phyloP scores from a whole-genome alignment of 164 flowering plant species.

The Nymphaea thermarum region DNA sequence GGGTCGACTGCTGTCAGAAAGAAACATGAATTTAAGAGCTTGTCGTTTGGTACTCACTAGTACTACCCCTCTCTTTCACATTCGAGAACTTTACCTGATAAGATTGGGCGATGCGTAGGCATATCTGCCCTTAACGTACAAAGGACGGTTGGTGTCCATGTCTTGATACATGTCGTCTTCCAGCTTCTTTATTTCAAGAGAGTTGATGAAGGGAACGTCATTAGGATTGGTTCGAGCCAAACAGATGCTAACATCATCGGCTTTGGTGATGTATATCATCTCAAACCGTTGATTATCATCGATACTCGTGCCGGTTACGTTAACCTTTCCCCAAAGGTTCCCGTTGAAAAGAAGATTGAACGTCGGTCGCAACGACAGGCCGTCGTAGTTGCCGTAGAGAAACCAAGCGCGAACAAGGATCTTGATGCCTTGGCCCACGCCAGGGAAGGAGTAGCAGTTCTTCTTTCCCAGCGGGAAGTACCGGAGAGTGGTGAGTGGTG shows the following conservation, averaged over 20 bases:
- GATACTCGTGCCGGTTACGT: slow-evolving; percentile 8
- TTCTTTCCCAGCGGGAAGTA: slow-evolving; percentile 21
- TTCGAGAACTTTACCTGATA: background rate
- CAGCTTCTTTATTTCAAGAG: slow-evolving; percentile 23
- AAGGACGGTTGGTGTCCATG: slow-evolving; percentile 7
- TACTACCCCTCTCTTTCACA: too few relatives aligned
- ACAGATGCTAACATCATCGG: slow-evolving; percentile 12
- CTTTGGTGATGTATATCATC: slow-evolving; percentile 17
- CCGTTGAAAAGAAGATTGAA: slow-evolving; percentile 26
- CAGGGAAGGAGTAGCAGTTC: slow-evolving; percentile 21
- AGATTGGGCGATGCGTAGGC: slow-evolving; percentile 12
- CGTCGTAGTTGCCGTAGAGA: slow-evolving; percentile 21
- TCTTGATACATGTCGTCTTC: slow-evolving; percentile 11
- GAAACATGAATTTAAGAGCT: too few relatives aligned
- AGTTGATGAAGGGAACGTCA: slow-evolving; percentile 29
- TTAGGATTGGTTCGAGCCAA: slow-evolving; percentile 21
- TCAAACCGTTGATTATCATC: background rate
- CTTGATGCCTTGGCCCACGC: background rate
- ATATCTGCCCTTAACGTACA: slow-evolving; percentile 14
- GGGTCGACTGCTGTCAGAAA: too few relatives aligned
- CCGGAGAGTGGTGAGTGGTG: slow-evolving; percentile 19
- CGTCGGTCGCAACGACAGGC: slow-evolving; percentile 17
- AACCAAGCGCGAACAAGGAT: slow-evolving; percentile 19
- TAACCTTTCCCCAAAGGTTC: slow-evolving; percentile 8
- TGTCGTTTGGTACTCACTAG: too few relatives aligned